Percentiles rank a stretch among this genome's conserved stretches.
Conservation (phyloP, 2,329 filamentous ascomycete species). For the Trichoderma sp. region DNA sequence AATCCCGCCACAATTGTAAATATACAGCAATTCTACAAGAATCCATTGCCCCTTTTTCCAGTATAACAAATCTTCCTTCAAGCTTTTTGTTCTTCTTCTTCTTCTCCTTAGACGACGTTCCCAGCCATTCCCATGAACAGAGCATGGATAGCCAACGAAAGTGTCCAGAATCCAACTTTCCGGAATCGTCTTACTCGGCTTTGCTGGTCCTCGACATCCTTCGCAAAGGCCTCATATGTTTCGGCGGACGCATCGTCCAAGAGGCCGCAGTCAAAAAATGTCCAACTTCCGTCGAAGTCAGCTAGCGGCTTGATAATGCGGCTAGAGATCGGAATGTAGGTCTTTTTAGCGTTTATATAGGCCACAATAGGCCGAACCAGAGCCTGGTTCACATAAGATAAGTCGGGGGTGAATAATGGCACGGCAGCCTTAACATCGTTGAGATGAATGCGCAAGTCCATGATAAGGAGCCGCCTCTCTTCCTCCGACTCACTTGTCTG, state of each 20-base stretch:
- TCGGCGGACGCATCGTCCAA: constrained; percentile 93
- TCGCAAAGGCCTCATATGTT: constrained; percentile 91
- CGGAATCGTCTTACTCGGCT: constrained; percentile 83
- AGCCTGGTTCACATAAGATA: constrained; percentile 95
- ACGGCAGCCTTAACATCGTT: constrained; percentile 94
- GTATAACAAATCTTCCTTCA: neutral
- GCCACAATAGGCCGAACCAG: constrained; percentile 94
- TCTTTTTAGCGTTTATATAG: constrained; percentile 94
- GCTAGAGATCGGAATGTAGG: constrained; percentile 94
- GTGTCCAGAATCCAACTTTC: constrained; percentile 95
- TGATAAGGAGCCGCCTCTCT: constrained; percentile 79
- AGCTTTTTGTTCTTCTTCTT: neutral
- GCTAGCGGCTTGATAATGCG: constrained; percentile 84
- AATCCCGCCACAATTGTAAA: constrained; percentile 22
- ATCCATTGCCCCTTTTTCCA: neutral
- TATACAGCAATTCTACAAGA: constrained; percentile 25
- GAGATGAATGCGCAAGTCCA: constrained; percentile 92
- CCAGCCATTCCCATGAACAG: constrained; percentile 94
- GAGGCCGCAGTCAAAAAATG: constrained; percentile 86
- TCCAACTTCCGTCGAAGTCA: constrained; percentile 96
- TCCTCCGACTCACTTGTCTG: constrained; percentile 44
- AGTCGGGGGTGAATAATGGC: constrained; percentile 85
- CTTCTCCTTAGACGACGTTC: constrained; percentile 57
- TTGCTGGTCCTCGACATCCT: constrained; percentile 86
- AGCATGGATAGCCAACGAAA: constrained; percentile 88